These are phyloP conservation scores for Hemisphaericaspora lyxosophila DNA, from an alignment of 1,139 yeast genomes.

Conservation along the genomic window DNA sequence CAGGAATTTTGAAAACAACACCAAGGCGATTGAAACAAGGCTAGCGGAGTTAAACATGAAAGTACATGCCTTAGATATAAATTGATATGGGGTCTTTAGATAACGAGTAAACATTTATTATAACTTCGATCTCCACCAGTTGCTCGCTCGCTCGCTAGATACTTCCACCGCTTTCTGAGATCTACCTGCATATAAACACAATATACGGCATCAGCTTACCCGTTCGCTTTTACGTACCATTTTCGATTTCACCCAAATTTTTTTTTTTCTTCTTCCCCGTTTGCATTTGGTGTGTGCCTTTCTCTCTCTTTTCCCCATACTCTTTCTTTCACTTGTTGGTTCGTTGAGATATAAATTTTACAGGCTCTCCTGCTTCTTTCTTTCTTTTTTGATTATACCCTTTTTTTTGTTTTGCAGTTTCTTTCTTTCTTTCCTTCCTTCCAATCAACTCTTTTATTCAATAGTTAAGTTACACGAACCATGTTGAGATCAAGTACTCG, in stretches of 20 bases:
- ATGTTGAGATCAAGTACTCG: slow-evolving; percentile 31
- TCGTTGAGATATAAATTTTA: not conserved
- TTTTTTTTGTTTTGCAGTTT: not conserved
- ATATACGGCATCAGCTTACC: not conserved
- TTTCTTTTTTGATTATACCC: too few relatives aligned
- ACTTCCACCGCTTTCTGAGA: too few relatives aligned
- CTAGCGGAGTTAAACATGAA: slow-evolving; percentile 13
- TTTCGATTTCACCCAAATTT: too few relatives aligned
- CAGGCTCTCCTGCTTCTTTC: not conserved
- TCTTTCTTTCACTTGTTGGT: not conserved
- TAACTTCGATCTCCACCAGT: too few relatives aligned
- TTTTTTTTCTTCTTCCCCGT: not conserved
- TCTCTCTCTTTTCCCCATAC: not conserved
- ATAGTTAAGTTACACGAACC: too few relatives aligned
- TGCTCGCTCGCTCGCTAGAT: too few relatives aligned
- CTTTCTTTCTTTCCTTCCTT: not conserved
- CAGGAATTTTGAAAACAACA: slow-evolving; percentile 16
- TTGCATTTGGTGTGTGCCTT: too few relatives aligned
- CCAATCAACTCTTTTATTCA: not conserved
- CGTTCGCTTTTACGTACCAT: too few relatives aligned
- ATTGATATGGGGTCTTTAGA: too few relatives aligned
- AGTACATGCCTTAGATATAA: slow-evolving; percentile 7
- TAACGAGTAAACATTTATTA: too few relatives aligned
- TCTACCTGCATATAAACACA: not conserved
- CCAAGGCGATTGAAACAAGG: slow-evolving; percentile 14